Evolutionary conservation across 768 basidiomycete genomes (phyloP).

Genomic region (Trametopsis cervina): DNA sequence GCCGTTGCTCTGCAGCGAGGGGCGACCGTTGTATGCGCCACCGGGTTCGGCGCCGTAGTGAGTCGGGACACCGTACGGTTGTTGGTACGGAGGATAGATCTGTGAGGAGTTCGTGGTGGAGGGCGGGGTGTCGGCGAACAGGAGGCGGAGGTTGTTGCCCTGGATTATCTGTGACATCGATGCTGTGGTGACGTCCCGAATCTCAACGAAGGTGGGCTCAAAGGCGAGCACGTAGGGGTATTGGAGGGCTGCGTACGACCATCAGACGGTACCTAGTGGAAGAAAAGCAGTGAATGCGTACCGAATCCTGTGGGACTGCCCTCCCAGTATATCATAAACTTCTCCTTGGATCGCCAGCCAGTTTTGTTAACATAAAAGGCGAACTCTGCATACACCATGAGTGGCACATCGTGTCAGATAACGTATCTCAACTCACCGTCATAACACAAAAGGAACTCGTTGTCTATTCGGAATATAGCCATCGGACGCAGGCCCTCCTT

Average conservation of each 20-base stretch:
- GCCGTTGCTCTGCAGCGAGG: slow-evolving; percentile 16
- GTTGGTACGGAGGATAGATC: slow-evolving; percentile 29
- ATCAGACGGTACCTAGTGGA: background rate
- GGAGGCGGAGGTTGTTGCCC: slow-evolving; percentile 79
- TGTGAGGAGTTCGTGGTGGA: slow-evolving; percentile 62
- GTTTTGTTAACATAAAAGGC: slow-evolving; percentile 99
- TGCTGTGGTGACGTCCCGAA: slow-evolving; percentile 92
- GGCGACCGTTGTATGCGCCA: slow-evolving; percentile 25
- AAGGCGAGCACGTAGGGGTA: slow-evolving; percentile 97
- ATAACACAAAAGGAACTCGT: slow-evolving; percentile 95
- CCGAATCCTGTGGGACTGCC: slow-evolving; percentile 92
- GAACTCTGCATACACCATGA: slow-evolving; percentile 59
- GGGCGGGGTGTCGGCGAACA: slow-evolving; percentile 92
- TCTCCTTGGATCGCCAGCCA: slow-evolving; percentile 82
- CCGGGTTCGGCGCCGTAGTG: slow-evolving; percentile 19
- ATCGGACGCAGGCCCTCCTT: slow-evolving; percentile 79
- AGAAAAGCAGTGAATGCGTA: slow-evolving; percentile 33
- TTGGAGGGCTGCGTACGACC: slow-evolving; percentile 63
- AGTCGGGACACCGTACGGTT: slow-evolving; percentile 12
- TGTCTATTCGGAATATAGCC: slow-evolving; percentile 94
- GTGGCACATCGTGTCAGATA: background rate
- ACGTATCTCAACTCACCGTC: slow-evolving; percentile 53
- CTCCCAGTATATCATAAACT: slow-evolving; percentile 98
- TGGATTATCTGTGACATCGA: slow-evolving; percentile 91
- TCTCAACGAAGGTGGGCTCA: slow-evolving; percentile 94